Conservation (phyloP, 2,329 filamentous ascomycete genomes). For the Paecilomyces dactylethromorphus region DNA sequence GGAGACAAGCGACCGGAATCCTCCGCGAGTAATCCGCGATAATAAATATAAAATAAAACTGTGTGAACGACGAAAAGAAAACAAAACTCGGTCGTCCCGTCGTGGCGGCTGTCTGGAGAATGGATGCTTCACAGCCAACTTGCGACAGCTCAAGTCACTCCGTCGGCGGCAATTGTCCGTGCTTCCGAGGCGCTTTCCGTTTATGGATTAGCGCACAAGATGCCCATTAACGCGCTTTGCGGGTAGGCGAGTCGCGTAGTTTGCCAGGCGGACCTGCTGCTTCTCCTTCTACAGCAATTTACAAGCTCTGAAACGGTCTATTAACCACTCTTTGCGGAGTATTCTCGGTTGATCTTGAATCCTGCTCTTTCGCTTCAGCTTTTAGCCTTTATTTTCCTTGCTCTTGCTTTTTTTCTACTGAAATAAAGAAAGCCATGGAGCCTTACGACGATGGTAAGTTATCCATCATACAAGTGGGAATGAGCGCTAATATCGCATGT, state of each 20-base stretch:
- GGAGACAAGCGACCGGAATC: neutral
- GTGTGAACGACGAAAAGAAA: neutral
- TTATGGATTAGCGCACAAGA: conserved; percentile 15
- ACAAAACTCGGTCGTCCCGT: neutral
- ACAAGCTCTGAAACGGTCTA: neutral
- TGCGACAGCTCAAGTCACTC: neutral
- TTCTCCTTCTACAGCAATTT: neutral
- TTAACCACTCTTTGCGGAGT: conserved; percentile 1
- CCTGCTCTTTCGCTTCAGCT: conserved; percentile 4
- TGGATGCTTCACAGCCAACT: neutral
- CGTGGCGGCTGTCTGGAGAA: neutral
- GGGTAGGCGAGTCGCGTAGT: conserved; percentile 13
- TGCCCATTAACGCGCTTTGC: conserved; percentile 30
- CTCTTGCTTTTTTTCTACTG: neutral
- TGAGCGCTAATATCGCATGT: conserved; percentile 12
- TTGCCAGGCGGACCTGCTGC: neutral
- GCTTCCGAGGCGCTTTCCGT: conserved; percentile 2
- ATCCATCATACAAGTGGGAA: conserved; percentile 7
- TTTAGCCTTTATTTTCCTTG: neutral
- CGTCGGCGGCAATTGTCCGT: neutral
- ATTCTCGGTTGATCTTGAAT: neutral
- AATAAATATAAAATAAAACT: neutral
- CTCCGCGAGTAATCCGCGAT: neutral
- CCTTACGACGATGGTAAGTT: conserved; percentile 27
- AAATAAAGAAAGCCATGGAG: conserved; percentile 20